phyloP scores from a whole-genome alignment of 2,329 filamentous ascomycete species.

The Dendrostoma leiphaemia region DNA sequence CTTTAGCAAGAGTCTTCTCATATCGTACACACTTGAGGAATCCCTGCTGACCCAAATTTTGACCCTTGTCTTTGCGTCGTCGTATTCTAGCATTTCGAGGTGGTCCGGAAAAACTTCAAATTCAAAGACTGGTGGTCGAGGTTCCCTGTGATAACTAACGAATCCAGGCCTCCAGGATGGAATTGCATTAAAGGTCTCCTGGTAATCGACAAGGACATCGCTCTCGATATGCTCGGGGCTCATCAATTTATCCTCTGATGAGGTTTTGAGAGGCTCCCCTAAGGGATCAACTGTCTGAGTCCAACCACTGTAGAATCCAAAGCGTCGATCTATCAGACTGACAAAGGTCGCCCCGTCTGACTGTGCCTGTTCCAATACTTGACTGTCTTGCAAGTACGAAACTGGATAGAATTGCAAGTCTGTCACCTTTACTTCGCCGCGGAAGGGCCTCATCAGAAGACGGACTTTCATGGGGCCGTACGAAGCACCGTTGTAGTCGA shows the following conservation, averaged over 20 bases:
- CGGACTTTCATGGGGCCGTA: background rate
- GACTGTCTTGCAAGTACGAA: background rate
- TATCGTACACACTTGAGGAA: no score
- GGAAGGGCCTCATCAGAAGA: rapidly evolving
- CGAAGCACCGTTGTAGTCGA: background rate
- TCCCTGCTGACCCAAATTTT: no score
- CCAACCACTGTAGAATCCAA: constrained; percentile 5
- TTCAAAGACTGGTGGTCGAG: no score
- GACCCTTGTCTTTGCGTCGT: no score
- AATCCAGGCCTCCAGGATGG: background rate
- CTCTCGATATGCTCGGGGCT: background rate
- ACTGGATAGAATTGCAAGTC: background rate
- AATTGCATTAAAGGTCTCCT: background rate
- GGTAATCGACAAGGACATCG: background rate
- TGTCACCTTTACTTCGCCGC: background rate
- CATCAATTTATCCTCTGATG: rapidly evolving
- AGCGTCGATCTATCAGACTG: background rate
- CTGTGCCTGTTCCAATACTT: background rate
- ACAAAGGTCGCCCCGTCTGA: background rate
- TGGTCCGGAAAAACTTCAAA: no score
- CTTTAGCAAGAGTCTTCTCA: background rate
- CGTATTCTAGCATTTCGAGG: background rate
- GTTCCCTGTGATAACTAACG: no score
- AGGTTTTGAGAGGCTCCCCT: rapidly evolving
- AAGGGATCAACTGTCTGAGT: background rate